phyloP scores from a whole-genome alignment of 805 yeast genomes.

The Saccharomycopsis fodiens region DNA sequence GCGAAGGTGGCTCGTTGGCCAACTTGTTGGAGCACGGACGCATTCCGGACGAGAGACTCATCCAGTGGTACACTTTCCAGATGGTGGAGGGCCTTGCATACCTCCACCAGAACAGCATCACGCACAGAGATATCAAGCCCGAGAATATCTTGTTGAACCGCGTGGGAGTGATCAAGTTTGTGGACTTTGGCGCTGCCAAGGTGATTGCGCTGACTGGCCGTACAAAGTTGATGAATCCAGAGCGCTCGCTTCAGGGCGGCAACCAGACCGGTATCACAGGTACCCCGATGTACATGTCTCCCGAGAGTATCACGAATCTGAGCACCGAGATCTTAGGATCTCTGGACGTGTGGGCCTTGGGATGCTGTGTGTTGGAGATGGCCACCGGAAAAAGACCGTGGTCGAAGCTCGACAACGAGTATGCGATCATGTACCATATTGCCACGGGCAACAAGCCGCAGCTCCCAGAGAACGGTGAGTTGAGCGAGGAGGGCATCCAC shows the following conservation, averaged over 20 bases:
- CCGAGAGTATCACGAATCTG: slow-evolving; percentile 85
- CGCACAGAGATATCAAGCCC: slow-evolving; percentile 96
- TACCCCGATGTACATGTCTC: slow-evolving; percentile 99
- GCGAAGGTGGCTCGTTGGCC: slow-evolving; percentile 92
- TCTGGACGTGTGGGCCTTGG: slow-evolving; percentile 90
- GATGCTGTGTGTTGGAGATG: slow-evolving; percentile 95
- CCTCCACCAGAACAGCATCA: slow-evolving; percentile 87
- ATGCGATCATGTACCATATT: slow-evolving; percentile 98
- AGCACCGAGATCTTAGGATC: slow-evolving; percentile 32
- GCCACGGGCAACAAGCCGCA: slow-evolving; percentile 92
- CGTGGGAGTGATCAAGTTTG: slow-evolving; percentile 50
- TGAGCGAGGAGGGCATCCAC: slow-evolving; percentile 62
- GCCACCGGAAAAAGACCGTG: slow-evolving; percentile 95
- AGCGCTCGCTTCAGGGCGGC: background rate
- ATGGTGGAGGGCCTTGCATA: slow-evolving; percentile 94
- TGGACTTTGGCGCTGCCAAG: slow-evolving; percentile 97
- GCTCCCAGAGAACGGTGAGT: slow-evolving; percentile 70
- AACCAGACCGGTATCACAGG: slow-evolving; percentile 57
- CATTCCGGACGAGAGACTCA: slow-evolving; percentile 89
- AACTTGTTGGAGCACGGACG: slow-evolving; percentile 82
- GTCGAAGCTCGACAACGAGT: slow-evolving; percentile 93
- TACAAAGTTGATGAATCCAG: background rate
- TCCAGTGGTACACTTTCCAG: slow-evolving; percentile 84
- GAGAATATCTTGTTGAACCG: slow-evolving; percentile 46
- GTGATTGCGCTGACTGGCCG: slow-evolving; percentile 33